Percentiles rank a stretch among this genome's conserved stretches.
These are phyloP conservation scores for Metschnikowia similis DNA, from an alignment of 805 yeast species.

Conservation along the genomic window DNA sequence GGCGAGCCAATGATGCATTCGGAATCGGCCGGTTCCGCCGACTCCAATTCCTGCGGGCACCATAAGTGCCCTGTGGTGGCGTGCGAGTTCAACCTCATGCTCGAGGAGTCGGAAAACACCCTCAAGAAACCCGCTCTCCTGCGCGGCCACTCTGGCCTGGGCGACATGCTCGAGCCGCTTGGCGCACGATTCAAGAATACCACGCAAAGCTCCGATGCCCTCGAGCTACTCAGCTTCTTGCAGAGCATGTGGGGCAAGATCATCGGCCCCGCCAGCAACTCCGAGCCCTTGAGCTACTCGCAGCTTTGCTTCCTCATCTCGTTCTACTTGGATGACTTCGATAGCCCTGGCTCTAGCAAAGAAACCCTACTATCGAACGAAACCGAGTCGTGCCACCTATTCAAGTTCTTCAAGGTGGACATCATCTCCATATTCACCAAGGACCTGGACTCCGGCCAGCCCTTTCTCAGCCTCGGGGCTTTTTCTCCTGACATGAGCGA, in stretches of 20 bases:
- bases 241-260: constrained; percentile 28
- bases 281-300: constrained; percentile 17
- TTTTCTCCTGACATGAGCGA: constrained; percentile 15
- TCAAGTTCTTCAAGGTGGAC: constrained; percentile 23
- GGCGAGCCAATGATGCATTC: not conserved
- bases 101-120: constrained; percentile 19
- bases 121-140: not conserved
- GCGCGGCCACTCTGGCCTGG: not conserved
- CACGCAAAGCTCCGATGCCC: constrained; percentile 9
- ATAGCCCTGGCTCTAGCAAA: not conserved
- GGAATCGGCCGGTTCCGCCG: constrained; percentile 9
- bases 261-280: constrained; percentile 17
- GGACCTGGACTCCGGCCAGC: constrained; percentile 15
- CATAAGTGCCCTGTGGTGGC: constrained; percentile 38
- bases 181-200: not conserved
- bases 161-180: not conserved
- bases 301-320: constrained; percentile 30
- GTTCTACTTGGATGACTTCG: constrained; percentile 22
- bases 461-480: constrained; percentile 8
- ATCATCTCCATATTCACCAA: constrained; percentile 18
- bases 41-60: constrained; percentile 13
- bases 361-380: constrained; percentile 5
- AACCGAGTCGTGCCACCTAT: constrained; percentile 22
- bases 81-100: constrained; percentile 36
- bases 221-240: constrained; percentile 16